Base-by-base conservation (phyloP, 805 yeast species). In the Nakazawaea wyomingensis region DNA sequence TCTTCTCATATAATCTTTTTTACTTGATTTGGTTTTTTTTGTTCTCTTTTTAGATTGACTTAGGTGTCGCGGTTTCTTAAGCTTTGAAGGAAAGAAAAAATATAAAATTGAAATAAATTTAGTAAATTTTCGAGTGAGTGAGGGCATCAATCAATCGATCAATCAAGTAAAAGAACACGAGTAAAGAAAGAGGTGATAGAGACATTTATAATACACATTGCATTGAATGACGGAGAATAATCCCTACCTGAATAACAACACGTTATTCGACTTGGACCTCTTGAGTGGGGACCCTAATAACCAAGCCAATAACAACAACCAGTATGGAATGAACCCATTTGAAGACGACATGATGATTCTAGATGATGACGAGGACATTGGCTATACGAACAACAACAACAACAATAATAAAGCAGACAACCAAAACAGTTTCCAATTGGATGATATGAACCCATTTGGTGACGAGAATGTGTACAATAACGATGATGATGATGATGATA, bases 261-360 rank as follows among this genome's bases (percentile, higher is more conserved):
- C 42, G 33, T 27, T 43, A 5, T 43, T 43, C 28, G 46, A 43
- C 19, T 24, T 43, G 22, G 46, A 43, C 32, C 34, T 43, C 8
- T 18, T 43, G 14, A 30, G 41, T 17, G 42, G 32, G 4, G 22
- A 34, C 16, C 9, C n/a, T 27, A n/a, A 29, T 28, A 32, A 13
- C 11, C 32, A 7, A 7, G 16, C 5, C 19, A 43, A 37, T 29
- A 28, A 17, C 16, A 18, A 41, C 27, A 24, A 37, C 17, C 40
- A 19, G 16, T 37, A 28, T 29, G 38, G 20, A 5, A 8, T 34
- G 40, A 44, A 44, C 20, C 47, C 47, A 13, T 44, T 44, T 31
- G 47, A 44, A 5, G 47, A 44, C 35, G 43, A 39, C 27, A 35
- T 38, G 39, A 39, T 44, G 16, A n/a, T 39, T 11, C 22, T 38